A percentile compares a stretch with the other conserved stretches of the same genome.
phyloP scores from a whole-genome alignment of 2,329 filamentous ascomycete genomes.

The Tympanopsis confertula region DNA sequence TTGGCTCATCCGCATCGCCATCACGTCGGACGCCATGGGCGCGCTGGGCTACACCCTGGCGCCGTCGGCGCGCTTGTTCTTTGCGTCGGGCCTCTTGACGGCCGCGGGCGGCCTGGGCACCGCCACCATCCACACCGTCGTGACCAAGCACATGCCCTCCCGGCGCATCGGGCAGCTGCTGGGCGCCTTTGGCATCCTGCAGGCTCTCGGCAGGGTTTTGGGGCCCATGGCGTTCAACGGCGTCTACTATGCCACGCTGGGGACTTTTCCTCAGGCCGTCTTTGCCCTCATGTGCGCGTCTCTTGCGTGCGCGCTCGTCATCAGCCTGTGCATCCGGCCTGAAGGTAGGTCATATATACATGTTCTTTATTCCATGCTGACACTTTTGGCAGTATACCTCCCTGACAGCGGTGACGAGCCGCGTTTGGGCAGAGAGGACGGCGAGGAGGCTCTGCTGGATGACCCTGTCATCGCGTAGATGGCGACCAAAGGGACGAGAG shows the following conservation, averaged over 20 bases:
- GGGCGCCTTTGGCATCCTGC: constrained; percentile 75
- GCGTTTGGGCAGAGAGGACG: too few species aligned
- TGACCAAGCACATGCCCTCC: constrained; percentile 83
- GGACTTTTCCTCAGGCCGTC: constrained; percentile 66
- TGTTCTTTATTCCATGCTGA: background rate
- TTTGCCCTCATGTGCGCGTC: constrained; percentile 63
- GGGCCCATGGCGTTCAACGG: constrained; percentile 76
- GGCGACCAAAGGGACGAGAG: too few species aligned
- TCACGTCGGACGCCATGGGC: constrained; percentile 67
- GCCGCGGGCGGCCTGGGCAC: constrained; percentile 74
- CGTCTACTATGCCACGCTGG: constrained; percentile 74
- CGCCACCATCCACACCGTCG: constrained; percentile 69
- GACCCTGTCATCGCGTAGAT: too few species aligned
- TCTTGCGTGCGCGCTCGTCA: constrained; percentile 54
- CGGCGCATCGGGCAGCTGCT: constrained; percentile 78
- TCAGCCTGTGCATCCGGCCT: constrained; percentile 62
- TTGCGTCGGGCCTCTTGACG: constrained; percentile 60
- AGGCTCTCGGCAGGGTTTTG: constrained; percentile 68
- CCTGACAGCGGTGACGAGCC: too few species aligned
- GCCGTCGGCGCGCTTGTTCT: constrained; percentile 50
- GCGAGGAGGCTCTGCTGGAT: too few species aligned
- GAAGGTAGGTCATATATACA: constrained; percentile 49
- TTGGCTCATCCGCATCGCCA: constrained; percentile 60
- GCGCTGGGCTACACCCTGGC: constrained; percentile 64
- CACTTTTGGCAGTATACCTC: too few species aligned